phyloP scores from a whole-genome alignment of 2,329 filamentous ascomycete genomes.

The Pochonia chlamydosporia region DNA sequence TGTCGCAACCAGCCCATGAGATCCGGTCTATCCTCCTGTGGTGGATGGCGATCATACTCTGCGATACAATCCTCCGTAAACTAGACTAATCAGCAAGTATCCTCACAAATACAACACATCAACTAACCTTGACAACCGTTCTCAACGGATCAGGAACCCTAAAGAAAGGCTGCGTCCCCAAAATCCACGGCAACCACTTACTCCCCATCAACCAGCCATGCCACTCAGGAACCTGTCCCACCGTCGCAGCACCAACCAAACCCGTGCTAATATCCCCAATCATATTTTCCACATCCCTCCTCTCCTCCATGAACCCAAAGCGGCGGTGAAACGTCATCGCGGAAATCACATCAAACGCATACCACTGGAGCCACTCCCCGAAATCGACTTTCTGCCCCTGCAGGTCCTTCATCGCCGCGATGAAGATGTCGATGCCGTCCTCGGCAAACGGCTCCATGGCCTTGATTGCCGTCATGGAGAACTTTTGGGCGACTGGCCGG shows the following conservation, averaged over 20 bases:
- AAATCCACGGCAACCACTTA: neutral
- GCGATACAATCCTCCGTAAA: too few species aligned
- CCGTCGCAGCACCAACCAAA: slow-evolving; percentile 21
- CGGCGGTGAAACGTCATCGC: slow-evolving; percentile 55
- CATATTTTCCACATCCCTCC: slow-evolving; percentile 57
- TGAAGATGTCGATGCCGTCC: slow-evolving; percentile 7
- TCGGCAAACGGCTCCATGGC: slow-evolving; percentile 9
- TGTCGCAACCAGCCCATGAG: slow-evolving; percentile 2
- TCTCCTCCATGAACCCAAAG: slow-evolving; percentile 56
- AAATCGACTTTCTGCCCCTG: slow-evolving; percentile 37
- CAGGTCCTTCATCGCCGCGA: slow-evolving; percentile 3
- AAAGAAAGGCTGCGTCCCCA: too few species aligned
- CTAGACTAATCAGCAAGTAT: too few species aligned
- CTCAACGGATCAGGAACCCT: too few species aligned
- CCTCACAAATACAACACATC: too few species aligned
- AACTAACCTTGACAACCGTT: too few species aligned
- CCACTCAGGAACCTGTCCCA: slow-evolving; percentile 16
- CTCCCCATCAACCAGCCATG: slow-evolving; percentile 15
- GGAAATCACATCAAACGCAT: slow-evolving; percentile 60
- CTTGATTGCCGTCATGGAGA: slow-evolving; percentile 11
- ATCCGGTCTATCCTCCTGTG: neutral
- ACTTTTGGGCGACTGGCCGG: slow-evolving; percentile 10
- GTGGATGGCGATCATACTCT: too few species aligned
- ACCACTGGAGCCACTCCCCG: slow-evolving; percentile 55
- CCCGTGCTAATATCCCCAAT: slow-evolving; percentile 24